A percentile compares a stretch with the other conserved stretches of the same genome.
phyloP scores from a whole-genome alignment of 345 rosid species.

The Syzygium grande region DNA sequence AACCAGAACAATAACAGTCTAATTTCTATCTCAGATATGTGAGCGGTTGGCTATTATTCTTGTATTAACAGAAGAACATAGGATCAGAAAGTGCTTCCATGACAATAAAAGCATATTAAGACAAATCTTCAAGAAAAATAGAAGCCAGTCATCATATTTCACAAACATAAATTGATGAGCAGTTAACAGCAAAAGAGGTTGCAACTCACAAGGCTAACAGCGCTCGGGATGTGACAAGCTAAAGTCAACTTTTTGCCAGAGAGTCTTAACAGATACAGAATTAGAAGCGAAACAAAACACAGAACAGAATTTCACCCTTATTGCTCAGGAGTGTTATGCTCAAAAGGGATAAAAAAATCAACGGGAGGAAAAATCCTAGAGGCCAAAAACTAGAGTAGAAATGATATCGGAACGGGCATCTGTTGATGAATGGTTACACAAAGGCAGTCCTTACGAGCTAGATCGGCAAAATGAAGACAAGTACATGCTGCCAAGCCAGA shows the following conservation, averaged over 20 bases:
- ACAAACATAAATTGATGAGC: background rate
- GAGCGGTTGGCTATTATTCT: background rate
- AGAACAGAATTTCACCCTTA: background rate
- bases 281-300: background rate
- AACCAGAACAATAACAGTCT: background rate
- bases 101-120: background rate
- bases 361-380: background rate
- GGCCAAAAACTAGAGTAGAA: background rate
- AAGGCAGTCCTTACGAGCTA: background rate
- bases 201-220: background rate
- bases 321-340: background rate
- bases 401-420: background rate
- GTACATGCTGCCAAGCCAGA: background rate
- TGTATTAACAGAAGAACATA: background rate
- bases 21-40: background rate
- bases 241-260: background rate
- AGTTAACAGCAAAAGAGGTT: background rate
- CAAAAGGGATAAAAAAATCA: background rate
- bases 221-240: background rate
- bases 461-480: background rate
- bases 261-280: background rate
- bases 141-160: background rate
- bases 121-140: constrained; percentile 2
- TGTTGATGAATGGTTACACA: background rate
- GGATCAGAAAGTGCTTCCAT: background rate